Evolutionary conservation across 1,139 yeast genomes (phyloP).

Genomic region (Hansenula lynferdii): DNA sequence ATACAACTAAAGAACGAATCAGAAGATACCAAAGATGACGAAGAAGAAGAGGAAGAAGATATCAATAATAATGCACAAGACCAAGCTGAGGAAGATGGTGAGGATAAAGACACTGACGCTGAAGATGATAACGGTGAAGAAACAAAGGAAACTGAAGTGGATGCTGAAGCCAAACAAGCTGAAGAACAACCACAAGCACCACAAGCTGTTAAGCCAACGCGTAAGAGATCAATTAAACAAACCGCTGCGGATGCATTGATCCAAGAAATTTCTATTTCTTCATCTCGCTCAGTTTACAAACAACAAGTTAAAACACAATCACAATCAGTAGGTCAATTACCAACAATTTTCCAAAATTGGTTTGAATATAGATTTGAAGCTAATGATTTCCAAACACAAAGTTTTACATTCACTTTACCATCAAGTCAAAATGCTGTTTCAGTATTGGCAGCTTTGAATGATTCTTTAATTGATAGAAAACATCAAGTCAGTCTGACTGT

Average conservation of each 20-base stretch:
- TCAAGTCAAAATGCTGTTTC: constrained; percentile 38
- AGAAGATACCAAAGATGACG: constrained; percentile 18
- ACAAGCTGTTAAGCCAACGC: neutral
- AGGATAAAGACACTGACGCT: constrained; percentile 3
- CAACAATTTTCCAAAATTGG: constrained; percentile 22
- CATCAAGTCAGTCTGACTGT: constrained; percentile 42
- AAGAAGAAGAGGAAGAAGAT: constrained; percentile 22
- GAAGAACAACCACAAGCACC: neutral
- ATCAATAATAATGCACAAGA: constrained; percentile 6
- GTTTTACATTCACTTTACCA: constrained; percentile 41
- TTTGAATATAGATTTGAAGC: constrained; percentile 45
- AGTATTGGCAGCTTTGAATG: constrained; percentile 40
- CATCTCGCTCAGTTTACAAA: constrained; percentile 31
- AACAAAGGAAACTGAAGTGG: constrained; percentile 16
- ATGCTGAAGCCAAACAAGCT: constrained; percentile 13
- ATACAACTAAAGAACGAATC: constrained; percentile 18
- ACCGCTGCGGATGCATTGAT: constrained; percentile 27
- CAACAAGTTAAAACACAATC: constrained; percentile 17
- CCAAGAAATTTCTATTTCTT: constrained; percentile 33
- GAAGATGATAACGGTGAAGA: constrained; percentile 2
- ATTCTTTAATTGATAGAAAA: constrained; percentile 31
- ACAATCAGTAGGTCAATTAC: constrained; percentile 8
- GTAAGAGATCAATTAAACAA: constrained; percentile 2
- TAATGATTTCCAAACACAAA: constrained; percentile 38
- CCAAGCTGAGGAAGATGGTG: constrained; percentile 15